Evolutionary conservation across 164 flowering plant species (phyloP).

Genomic region (Vitis rupestris): DNA sequence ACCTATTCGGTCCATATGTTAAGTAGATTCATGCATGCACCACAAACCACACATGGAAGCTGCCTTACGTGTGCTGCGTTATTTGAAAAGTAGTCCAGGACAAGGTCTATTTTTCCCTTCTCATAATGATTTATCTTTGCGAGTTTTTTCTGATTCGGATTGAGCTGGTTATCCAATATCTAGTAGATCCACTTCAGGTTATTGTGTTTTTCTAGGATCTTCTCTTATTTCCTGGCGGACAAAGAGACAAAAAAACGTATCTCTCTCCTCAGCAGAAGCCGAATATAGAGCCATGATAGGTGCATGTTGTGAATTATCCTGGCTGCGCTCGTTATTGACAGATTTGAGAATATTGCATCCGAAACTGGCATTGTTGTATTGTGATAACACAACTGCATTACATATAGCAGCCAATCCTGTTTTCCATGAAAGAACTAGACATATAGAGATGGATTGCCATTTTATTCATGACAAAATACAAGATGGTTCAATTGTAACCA

Average conservation of each 20-base stretch:
- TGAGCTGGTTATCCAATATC: slow-evolving; percentile 7
- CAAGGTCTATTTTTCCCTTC: neutral
- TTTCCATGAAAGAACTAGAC: no score
- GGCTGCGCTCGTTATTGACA: slow-evolving; percentile 3
- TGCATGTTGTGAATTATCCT: slow-evolving; percentile 11
- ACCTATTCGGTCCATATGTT: slow-evolving; percentile 9
- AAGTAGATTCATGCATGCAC: slow-evolving; percentile 15
- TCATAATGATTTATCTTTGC: neutral
- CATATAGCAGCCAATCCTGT: no score
- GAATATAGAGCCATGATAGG: slow-evolving; percentile 14
- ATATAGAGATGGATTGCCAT: no score
- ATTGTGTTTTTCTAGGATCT: neutral
- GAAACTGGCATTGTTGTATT: no score
- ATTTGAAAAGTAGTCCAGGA: slow-evolving; percentile 4
- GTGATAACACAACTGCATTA: no score
- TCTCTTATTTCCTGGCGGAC: neutral
- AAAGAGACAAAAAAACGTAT: slow-evolving; percentile 12
- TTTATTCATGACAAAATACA: no score
- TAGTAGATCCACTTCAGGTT: slow-evolving; percentile 2
- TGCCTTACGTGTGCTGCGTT: neutral
- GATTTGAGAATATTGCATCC: slow-evolving; percentile 7
- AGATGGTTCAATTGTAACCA: no score
- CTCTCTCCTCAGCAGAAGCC: slow-evolving; percentile 17
- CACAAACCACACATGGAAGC: slow-evolving; percentile 10
- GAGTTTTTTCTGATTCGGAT: slow-evolving; percentile 5